Base-by-base conservation (phyloP, 805 yeast species). In the Ascoidea tarda region DNA sequence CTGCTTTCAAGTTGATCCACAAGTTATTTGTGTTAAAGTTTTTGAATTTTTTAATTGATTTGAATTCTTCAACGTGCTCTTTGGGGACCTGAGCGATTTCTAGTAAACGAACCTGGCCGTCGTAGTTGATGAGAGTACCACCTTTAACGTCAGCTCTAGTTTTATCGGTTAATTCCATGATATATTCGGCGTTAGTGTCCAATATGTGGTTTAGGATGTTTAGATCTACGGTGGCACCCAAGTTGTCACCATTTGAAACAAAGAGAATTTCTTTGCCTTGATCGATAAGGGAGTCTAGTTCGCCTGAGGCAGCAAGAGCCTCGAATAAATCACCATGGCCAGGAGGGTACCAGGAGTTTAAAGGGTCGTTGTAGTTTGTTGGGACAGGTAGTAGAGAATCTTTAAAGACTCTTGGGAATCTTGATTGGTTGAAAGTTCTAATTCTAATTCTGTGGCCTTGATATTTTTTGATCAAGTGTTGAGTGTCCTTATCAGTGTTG, bases 131-230 rank as follows among this genome's bases (percentile, higher is more conserved):
- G 69, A 93, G 79, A 59, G 98, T 93, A 75, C 98, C 99, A 75
- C 99, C 99, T 73, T 93, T 93, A 65, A 93, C 99, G 69, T 93
- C 99, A 44, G 99, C 99, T 70, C 98, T 84, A 51, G 99, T 93
- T 76, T 93, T 93, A 73, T 91, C 96, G 52, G 99, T 93, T 69
- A 93, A 81, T 73, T 93, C 99, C 99, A 93, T 93, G 60, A 93
- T 82, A 70, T 91, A 93, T 73, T 93, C 98, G 53, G 96, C 81
- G 53, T 83, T 83, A 44, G 95, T 78, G 64, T 87, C 93, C 58
- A 88, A 70, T 96, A 93, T 90, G 74, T 93, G 96, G 69, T 84
- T 80, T 64, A 93, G 77, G 59, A 93, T 88, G 67, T 83, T 81
- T 62, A 87, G 75, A 68, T 93, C 97, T 49, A 93, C 99, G 32